phyloP scores from a whole-genome alignment of 2,329 filamentous ascomycete genomes.

The Teratosphaeriaceae sp. region DNA sequence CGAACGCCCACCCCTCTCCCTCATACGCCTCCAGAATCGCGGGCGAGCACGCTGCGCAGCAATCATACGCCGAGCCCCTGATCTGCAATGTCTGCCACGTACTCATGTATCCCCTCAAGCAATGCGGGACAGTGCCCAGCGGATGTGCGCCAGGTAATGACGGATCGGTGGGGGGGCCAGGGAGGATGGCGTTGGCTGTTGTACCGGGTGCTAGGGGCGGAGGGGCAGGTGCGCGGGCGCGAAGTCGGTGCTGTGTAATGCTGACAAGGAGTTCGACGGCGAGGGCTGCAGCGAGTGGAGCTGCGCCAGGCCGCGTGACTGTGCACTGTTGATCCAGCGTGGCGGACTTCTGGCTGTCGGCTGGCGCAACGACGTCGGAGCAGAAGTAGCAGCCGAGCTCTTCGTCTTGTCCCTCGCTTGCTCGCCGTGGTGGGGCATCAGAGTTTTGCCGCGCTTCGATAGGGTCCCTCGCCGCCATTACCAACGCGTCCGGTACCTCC shows the following conservation, averaged over 20 bases:
- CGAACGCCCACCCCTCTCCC: constrained; percentile 65
- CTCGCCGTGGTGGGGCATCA: constrained; percentile 6
- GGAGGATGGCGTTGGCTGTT: constrained; percentile 19
- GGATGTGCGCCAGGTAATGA: constrained; percentile 41
- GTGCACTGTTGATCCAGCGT: constrained; percentile 98
- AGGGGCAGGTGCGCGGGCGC: constrained; percentile 34
- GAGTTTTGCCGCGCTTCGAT: constrained; percentile 3
- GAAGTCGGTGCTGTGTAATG: constrained; percentile 62
- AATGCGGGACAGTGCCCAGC: constrained; percentile 66
- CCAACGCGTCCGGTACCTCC: constrained; percentile 15
- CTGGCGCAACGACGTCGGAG: constrained; percentile 92
- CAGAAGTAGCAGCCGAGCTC: constrained; percentile 96
- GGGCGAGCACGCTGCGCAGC: constrained; percentile 72
- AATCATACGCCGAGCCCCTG: constrained; percentile 67
- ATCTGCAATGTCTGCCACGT: constrained; percentile 69
- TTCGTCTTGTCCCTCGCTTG: constrained; percentile 34
- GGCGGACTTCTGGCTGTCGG: constrained; percentile 88
- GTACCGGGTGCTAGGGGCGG: constrained; percentile 16
- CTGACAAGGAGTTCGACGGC: constrained; percentile 87
- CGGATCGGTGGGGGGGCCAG: constrained; percentile 29
- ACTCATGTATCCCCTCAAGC: constrained; percentile 69
- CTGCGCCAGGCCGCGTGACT: constrained; percentile 87
- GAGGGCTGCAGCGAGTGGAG: constrained; percentile 83
- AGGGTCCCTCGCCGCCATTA: constrained; percentile 16
- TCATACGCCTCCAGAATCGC: constrained; percentile 63